Evolutionary conservation across 306 rosid genomes (phyloP), one percentile per base, ranked within the genome.

Genomic region (Luffa aegyptiaca): DNA sequence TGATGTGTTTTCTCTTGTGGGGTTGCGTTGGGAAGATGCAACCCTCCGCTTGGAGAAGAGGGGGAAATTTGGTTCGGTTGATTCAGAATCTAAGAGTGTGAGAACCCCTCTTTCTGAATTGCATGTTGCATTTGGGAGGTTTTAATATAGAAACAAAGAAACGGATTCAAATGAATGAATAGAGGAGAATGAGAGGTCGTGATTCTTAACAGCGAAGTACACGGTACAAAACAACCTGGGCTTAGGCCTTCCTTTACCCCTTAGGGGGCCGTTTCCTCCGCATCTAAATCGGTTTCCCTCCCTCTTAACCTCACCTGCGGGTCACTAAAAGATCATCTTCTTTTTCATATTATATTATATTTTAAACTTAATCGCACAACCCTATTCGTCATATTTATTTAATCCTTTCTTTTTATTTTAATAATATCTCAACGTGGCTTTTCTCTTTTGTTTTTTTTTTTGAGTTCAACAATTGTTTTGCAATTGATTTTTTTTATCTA

Each of bases 131-230:
- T 35, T 52, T 52, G 1, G 79, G 26, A 48, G 26, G 6, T 5
- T 52, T 35, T 75, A 75, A 52, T 75, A 52, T 52, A 52, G 63
- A 33, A 51, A 72, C 3, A 0, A 73, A 14, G 11, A 16, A 73
- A 26, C n/a, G 11, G 57, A 71, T 21, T 7, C 45, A 18, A 8
- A 48, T 16, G 59, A 21, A 48, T 33, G 21, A 46, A 5, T 13
- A 16, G 58, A 20, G 37, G 5, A 49, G 56, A 70, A 70, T 1
- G 63, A 74, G 78, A 74, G 78, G 78, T 74, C 31, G 63, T 74
- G 78, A 36, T 74, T 74, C 17, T 71, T 74, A 74, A 49, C 78
- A 74, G 78, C 78, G 61, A 51, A 74, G 45, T 31, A 74, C 45
- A 74, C 62, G 78, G 61, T 74, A 17, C 16, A 70, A 66, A 26